Evolutionary conservation across 116 monocot species (phyloP), one percentile per base, ranked within the genome.

Genomic region (Posidonia oceanica): DNA sequence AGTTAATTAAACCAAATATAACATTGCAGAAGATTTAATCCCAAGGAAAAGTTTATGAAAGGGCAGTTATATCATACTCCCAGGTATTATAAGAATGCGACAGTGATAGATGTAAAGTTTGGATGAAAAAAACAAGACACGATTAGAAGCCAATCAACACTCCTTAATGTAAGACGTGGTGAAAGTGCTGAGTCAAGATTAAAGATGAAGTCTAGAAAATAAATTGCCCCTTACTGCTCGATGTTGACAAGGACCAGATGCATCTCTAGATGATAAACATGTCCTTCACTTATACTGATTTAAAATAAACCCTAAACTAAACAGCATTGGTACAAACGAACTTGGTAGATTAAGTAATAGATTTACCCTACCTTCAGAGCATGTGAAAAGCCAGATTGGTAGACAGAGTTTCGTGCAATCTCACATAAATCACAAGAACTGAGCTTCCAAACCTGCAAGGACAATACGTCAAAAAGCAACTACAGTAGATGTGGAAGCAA

Each of bases 341-440:
- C 36, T 62, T 62, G 29, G 18, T 62, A 5, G 12, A 36, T 22
- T 5, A 36, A 12, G 14, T 5, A 36, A 2, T 23, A 20, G 21
- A 12, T 23, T 38, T 14, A 64, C 17, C 16, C 39, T 23, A 64
- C 98, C 98, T 98, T 93, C 39, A 88, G 76, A 69, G 84, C 90
- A 75, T 98, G 98, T 59, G 93, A 98, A 75, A 98, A 98, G 54
- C 98, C 98, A 63, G 98, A 98, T 40, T 98, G 98, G 71, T 88
- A 90, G 37, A 98, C 98, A 72, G 98, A 98, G 79, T 90, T 93
- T 39, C 90, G 82, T 36, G 98, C 98, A 39, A 98, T 93, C 78
- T 98, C 98, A 82, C 98, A 98, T 58, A 98, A 80, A 78, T 98
- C 98, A 70, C 90, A 93, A 40, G 93, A 71, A 80, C 84, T 98